Evolutionary conservation across 2,329 filamentous ascomycete genomes (phyloP).

Genomic region (Calonectria montana): DNA sequence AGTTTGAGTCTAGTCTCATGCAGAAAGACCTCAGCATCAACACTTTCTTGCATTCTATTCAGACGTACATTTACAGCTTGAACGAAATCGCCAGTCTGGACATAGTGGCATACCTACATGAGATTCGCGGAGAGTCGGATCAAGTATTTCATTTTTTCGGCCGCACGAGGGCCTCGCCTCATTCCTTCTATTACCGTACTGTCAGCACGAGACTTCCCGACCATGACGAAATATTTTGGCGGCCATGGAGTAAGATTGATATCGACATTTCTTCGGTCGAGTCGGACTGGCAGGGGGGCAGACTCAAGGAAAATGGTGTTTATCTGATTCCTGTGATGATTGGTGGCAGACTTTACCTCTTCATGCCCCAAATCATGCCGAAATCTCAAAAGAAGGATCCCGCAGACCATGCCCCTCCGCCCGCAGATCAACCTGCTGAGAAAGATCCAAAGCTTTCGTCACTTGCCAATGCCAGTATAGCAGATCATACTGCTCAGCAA

Average conservation of each 20-base stretch:
- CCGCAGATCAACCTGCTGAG: background rate
- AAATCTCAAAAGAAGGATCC: background rate
- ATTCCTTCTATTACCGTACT: slow-evolving; percentile 1
- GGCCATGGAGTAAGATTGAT: slow-evolving; percentile 3
- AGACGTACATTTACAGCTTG: background rate
- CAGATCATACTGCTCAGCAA: background rate
- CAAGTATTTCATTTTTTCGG: slow-evolving; percentile 1
- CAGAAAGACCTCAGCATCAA: slow-evolving; percentile 1
- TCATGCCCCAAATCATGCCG: background rate
- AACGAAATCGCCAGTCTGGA: background rate
- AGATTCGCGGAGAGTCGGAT: background rate
- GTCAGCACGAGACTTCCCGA: background rate
- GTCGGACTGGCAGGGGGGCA: background rate
- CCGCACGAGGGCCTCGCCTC: background rate
- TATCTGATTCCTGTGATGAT: background rate
- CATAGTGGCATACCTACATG: background rate
- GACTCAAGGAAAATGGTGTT: background rate
- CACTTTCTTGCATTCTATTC: background rate
- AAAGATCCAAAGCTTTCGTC: background rate
- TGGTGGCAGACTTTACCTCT: background rate
- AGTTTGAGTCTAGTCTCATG: background rate
- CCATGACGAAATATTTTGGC: background rate
- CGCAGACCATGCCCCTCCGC: background rate
- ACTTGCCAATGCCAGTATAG: background rate
- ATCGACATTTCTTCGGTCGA: background rate